These are phyloP conservation scores for Alternaria arborescens DNA, from an alignment of 2,329 filamentous ascomycete species.

Conservation along the genomic window DNA sequence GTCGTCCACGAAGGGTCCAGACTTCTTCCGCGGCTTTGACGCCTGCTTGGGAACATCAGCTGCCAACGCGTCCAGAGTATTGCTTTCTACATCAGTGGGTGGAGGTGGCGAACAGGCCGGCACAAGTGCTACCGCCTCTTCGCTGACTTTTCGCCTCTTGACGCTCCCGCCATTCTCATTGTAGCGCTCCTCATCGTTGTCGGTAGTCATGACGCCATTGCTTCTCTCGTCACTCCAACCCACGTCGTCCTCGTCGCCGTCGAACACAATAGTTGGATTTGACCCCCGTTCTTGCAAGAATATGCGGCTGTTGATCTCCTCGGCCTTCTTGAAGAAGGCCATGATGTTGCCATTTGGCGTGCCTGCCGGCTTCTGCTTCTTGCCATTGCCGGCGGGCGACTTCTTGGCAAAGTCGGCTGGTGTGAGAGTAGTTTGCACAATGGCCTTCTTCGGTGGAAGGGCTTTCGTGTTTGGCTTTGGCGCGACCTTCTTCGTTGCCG, in stretches of 20 bases:
- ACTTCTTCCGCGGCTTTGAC: constrained; percentile 45
- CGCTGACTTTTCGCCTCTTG: constrained; percentile 53
- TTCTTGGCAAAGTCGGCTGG: constrained; percentile 44
- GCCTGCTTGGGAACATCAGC: constrained; percentile 18
- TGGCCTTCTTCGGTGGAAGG: constrained; percentile 31
- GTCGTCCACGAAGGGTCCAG: constrained; percentile 75
- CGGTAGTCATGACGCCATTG: constrained; percentile 27
- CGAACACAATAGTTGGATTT: constrained; percentile 29
- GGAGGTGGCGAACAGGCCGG: constrained; percentile 46
- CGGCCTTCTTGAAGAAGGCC: constrained; percentile 64
- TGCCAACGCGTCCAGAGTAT: constrained; percentile 10
- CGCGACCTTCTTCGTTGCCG: constrained; percentile 31
- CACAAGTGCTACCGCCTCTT: constrained; percentile 50
- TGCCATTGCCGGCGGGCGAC: constrained; percentile 40
- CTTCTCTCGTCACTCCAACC: constrained; percentile 44
- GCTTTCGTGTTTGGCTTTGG: constrained; percentile 24
- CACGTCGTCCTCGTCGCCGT: constrained; percentile 35
- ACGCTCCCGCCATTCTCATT: constrained; percentile 55
- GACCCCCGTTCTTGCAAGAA: constrained; percentile 47
- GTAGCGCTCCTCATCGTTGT: constrained; percentile 45
- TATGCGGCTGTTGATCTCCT: constrained; percentile 50
- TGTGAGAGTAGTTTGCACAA: constrained; percentile 48
- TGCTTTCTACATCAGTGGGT: constrained; percentile 22
- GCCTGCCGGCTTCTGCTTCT: constrained; percentile 50
- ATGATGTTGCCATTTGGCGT: constrained; percentile 62